A percentile compares a stretch with the other conserved stretches of the same genome.
Evolutionary conservation across 129 eudicot genomes (phyloP).

Genomic region (Flaveria robusta): DNA sequence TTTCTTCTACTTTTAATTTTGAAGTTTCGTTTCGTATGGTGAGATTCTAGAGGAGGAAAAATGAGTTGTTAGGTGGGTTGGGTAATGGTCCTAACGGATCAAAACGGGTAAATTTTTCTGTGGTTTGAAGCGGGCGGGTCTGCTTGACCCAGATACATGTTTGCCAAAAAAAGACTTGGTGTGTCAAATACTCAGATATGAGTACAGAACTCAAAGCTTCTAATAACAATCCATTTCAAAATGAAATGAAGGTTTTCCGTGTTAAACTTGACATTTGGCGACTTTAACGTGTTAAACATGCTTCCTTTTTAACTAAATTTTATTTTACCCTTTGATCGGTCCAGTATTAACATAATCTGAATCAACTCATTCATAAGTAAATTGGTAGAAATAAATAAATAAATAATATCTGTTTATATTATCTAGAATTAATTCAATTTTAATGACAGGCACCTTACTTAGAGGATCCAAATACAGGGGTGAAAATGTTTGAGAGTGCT

Average conservation of each 20-base stretch:
- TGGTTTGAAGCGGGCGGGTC: background rate
- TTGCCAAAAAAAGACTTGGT: background rate
- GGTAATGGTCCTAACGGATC: background rate
- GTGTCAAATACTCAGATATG: background rate
- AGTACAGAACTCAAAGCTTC: background rate
- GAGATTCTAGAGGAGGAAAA: background rate
- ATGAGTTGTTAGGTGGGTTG: background rate
- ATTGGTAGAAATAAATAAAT: background rate
- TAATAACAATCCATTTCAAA: too few species aligned
- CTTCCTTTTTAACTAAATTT: background rate
- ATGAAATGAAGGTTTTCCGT: too few species aligned
- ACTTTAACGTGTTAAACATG: background rate
- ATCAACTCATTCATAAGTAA: conserved; percentile 3
- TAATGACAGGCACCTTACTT: conserved; percentile 72
- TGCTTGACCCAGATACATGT: background rate
- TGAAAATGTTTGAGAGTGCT: conserved; percentile 97
- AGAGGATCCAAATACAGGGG: conserved; percentile 98
- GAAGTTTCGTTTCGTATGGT: background rate
- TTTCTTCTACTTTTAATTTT: background rate
- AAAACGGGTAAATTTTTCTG: background rate
- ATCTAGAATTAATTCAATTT: conserved; percentile 8
- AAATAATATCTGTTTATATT: background rate
- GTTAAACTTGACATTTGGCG: too few species aligned
- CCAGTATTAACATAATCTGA: background rate
- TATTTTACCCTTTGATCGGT: background rate